Conservation (phyloP, 768 basidiomycete species). For the Amanita rimosa region DNA sequence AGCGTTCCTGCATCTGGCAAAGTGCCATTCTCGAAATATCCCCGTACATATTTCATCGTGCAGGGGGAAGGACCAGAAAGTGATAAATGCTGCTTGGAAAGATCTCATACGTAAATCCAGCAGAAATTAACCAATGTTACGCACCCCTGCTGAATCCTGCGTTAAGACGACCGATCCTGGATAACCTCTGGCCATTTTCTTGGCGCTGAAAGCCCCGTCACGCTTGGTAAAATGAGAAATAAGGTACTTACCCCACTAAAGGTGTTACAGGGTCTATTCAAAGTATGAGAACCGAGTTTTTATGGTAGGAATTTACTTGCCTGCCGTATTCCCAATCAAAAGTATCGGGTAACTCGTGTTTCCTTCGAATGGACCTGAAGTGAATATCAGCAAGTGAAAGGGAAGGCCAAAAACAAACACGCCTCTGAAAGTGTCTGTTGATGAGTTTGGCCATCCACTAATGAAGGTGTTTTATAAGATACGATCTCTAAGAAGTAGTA, state of each 20-base stretch:
- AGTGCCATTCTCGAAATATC: slow-evolving; percentile 11
- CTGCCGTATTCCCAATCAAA: slow-evolving; percentile 10
- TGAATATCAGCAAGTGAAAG: background rate
- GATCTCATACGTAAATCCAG: background rate
- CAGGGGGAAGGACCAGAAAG: slow-evolving; percentile 10
- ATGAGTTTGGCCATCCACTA: background rate
- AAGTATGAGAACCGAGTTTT: background rate
- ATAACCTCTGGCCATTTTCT: slow-evolving; percentile 12
- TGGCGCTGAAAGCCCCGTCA: slow-evolving; percentile 6
- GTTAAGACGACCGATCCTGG: slow-evolving; percentile 12
- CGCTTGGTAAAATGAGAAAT: background rate
- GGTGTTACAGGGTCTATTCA: slow-evolving; percentile 12
- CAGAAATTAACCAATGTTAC: background rate
- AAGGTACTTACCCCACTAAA: slow-evolving; percentile 8
- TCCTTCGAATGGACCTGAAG: slow-evolving; percentile 6
- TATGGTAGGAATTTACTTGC: background rate
- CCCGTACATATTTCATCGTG: slow-evolving; percentile 8
- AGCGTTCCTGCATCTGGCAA: slow-evolving; percentile 11
- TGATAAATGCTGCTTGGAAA: slow-evolving; percentile 10
- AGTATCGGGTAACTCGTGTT: slow-evolving; percentile 10
- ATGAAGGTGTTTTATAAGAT: too few relatives aligned
- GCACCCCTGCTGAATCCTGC: background rate
- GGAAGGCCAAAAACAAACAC: background rate
- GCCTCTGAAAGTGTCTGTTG: background rate
- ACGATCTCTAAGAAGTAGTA: too few relatives aligned